These are phyloP conservation scores for Spinellus fusiger DNA, from an alignment of 192 early-diverging fungal genomes.

Conservation along the genomic window DNA sequence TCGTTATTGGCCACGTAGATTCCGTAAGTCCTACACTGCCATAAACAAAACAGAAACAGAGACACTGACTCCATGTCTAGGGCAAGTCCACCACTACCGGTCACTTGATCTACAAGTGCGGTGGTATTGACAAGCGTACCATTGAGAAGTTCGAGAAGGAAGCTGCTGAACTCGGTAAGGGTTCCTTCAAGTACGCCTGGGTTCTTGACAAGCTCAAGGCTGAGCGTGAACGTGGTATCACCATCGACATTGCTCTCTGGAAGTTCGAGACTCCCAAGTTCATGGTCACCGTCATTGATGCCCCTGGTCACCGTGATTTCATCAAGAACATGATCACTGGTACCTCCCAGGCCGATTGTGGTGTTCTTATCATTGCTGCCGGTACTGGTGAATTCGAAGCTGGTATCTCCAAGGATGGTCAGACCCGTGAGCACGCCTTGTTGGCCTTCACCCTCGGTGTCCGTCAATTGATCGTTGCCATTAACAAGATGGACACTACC, in stretches of 20 bases:
- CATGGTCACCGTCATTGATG: slow-evolving; percentile 93
- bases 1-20: slow-evolving; percentile 99
- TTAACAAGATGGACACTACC: slow-evolving; percentile 99
- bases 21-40: slow-evolving; percentile 39
- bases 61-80: background rate
- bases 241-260: slow-evolving; percentile 97
- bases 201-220: slow-evolving; percentile 99
- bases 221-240: slow-evolving; percentile 99
- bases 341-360: slow-evolving; percentile 93
- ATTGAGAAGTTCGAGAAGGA: slow-evolving; percentile 99
- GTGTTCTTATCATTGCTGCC: slow-evolving; percentile 67
- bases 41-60: background rate
- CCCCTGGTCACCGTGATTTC: slow-evolving; percentile 99
- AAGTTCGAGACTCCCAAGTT: slow-evolving; percentile 95
- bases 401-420: slow-evolving; percentile 98
- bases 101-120: slow-evolving; percentile 99
- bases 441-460: slow-evolving; percentile 97
- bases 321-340: slow-evolving; percentile 99
- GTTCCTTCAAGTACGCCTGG: slow-evolving; percentile 99
- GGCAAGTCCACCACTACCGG: slow-evolving; percentile 99
- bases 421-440: slow-evolving; percentile 98
- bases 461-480: slow-evolving; percentile 94
- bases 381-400: slow-evolving; percentile 86
- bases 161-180: slow-evolving; percentile 97
- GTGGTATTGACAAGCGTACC: slow-evolving; percentile 99